A percentile compares a stretch with the other conserved stretches of the same genome.
phyloP scores from a whole-genome alignment of 1,284 basidiomycete genomes.

The Inonotus obliquus region DNA sequence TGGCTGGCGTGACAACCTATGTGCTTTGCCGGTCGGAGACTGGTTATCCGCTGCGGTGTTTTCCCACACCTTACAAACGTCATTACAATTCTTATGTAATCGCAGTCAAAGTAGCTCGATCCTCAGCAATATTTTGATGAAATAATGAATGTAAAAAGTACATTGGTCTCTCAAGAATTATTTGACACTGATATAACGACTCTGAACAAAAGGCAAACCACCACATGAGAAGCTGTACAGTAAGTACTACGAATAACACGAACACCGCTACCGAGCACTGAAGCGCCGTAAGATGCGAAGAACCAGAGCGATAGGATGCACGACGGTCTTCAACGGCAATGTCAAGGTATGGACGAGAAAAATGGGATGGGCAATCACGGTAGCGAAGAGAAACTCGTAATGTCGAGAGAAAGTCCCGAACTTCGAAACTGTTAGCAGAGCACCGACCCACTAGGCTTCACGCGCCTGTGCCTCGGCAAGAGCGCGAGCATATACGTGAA shows the following conservation, averaged over 20 bases:
- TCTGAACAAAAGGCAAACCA: constrained; percentile 5
- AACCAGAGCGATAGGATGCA: background rate
- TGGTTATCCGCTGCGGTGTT: background rate
- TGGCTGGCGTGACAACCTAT: background rate
- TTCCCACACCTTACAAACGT: constrained; percentile 5
- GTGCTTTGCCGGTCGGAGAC: background rate
- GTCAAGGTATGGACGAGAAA: background rate
- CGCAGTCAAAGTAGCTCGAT: no score
- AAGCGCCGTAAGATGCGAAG: background rate
- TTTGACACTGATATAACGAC: constrained; percentile 7
- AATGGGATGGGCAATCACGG: background rate
- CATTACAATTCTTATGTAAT: background rate
- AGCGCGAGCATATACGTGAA: constrained; percentile 60
- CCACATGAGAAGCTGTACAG: constrained; percentile 7
- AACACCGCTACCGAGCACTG: background rate
- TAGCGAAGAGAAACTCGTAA: background rate
- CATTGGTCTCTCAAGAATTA: constrained; percentile 13
- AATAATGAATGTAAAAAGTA: constrained; percentile 6
- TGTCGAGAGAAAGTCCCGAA: background rate
- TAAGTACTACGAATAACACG: background rate
- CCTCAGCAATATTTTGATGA: background rate
- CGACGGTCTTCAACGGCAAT: background rate
- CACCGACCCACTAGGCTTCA: background rate
- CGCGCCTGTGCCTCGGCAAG: constrained; percentile 35
- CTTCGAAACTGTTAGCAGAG: background rate